phyloP scores from a whole-genome alignment of 805 yeast species.

The Candida vartiovaarae region DNA sequence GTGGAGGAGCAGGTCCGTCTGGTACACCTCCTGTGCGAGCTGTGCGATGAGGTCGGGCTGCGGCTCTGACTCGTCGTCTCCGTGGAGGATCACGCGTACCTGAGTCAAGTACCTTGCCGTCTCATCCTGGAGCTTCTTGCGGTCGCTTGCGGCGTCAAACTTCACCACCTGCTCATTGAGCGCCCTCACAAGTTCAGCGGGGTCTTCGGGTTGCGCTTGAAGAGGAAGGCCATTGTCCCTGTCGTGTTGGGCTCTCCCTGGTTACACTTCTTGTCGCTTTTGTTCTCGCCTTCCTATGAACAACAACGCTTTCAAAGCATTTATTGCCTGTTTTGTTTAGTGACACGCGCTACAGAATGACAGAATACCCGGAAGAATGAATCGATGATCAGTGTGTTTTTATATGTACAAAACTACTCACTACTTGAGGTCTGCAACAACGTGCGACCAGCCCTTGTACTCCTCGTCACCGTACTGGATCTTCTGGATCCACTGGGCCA shows the following conservation, averaged over 20 bases:
- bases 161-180: slow-evolving; percentile 68
- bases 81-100: slow-evolving; percentile 57
- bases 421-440: slow-evolving; percentile 24
- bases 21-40: slow-evolving; percentile 73
- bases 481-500: slow-evolving; percentile 80
- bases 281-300: too few species aligned
- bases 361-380: too few species aligned
- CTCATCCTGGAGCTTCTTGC: slow-evolving; percentile 61
- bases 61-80: slow-evolving; percentile 58
- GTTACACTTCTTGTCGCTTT: too few species aligned
- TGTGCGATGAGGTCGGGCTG: slow-evolving; percentile 47
- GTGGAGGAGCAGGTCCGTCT: slow-evolving; percentile 58
- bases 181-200: slow-evolving; percentile 72
- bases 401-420: not conserved
- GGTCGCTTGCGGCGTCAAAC: slow-evolving; percentile 31
- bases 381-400: too few species aligned
- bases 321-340: too few species aligned
- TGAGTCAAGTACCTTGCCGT: slow-evolving; percentile 57
- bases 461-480: slow-evolving; percentile 85
- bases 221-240: slow-evolving; percentile 50
- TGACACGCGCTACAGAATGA: too few species aligned
- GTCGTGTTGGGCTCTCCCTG: not conserved
- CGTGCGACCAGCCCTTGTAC: slow-evolving; percentile 45
- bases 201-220: slow-evolving; percentile 85
- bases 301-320: too few species aligned